A percentile compares a stretch with the other conserved stretches of the same genome.
Conservation (phyloP, 192 early-diverging fungal genomes). For the Coemansia javaensis region DNA sequence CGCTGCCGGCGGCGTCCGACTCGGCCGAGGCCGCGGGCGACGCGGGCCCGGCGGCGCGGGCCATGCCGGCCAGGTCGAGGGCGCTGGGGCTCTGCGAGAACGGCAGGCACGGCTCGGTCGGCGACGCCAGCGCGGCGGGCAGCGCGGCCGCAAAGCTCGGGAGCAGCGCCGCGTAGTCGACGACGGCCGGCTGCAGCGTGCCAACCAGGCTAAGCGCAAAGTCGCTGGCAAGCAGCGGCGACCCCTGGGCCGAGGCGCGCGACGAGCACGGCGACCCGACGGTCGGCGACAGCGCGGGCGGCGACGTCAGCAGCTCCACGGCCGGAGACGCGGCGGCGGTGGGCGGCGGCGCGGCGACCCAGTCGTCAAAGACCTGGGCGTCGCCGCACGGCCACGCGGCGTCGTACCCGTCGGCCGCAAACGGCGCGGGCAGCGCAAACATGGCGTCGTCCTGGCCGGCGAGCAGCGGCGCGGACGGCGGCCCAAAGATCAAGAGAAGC, state of each 20-base stretch:
- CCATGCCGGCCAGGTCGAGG: not conserved
- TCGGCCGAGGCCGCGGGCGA: not conserved
- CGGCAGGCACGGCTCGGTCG: constrained; percentile 2
- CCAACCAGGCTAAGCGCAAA: constrained; percentile 36
- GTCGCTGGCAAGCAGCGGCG: constrained; percentile 31
- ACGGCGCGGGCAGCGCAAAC: no score
- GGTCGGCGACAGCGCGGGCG: constrained; percentile 14
- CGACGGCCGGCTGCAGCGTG: constrained; percentile 25
- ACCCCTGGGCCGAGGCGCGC: constrained; percentile 23
- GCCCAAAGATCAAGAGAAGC: constrained; percentile 27
- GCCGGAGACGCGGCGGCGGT: constrained; percentile 38
- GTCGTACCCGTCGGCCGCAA: constrained; percentile 44
- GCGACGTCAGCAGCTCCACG: constrained; percentile 10
- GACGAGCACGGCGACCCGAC: constrained; percentile 26
- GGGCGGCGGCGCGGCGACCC: constrained; percentile 36
- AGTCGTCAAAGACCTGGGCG: constrained; percentile 47
- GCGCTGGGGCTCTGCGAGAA: not conserved
- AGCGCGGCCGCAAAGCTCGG: constrained; percentile 28
- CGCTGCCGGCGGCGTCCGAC: constrained; percentile 4
- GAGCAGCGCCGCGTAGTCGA: constrained; percentile 44
- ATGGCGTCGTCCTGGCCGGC: constrained; percentile 27
- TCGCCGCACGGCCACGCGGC: constrained; percentile 43
- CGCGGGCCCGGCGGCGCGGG: not conserved
- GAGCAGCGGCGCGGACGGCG: constrained; percentile 23
- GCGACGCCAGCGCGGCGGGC: constrained; percentile 12